Evolutionary conservation across 2,329 filamentous ascomycete genomes (phyloP).

Genomic region (Beauveria medogensis): DNA sequence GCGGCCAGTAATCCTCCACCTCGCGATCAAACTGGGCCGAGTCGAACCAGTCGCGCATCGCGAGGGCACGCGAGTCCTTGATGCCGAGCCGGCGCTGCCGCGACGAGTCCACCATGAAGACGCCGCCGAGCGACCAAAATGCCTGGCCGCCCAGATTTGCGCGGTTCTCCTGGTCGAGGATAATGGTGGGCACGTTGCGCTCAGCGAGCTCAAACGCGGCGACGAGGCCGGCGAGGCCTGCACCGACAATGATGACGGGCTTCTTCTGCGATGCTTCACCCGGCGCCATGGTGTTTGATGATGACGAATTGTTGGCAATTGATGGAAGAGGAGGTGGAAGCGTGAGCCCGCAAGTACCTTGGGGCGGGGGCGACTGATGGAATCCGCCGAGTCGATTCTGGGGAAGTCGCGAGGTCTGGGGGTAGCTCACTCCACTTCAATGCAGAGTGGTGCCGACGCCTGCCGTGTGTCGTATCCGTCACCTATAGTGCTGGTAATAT

Average conservation of each 20-base stretch:
- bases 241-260: conserved; percentile 49
- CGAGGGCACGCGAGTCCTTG: conserved; percentile 47
- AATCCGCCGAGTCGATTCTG: not conserved
- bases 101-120: conserved; percentile 51
- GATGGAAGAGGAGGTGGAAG: not conserved
- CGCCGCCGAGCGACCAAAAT: conserved; percentile 55
- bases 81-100: conserved; percentile 51
- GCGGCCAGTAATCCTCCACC: conserved; percentile 48
- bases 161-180: conserved; percentile 52
- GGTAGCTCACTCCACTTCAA: conserved; percentile 1
- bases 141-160: conserved; percentile 52
- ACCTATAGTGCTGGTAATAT: not conserved
- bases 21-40: conserved; percentile 51
- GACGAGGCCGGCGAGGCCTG: conserved; percentile 51
- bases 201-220: conserved; percentile 48
- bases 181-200: conserved; percentile 39
- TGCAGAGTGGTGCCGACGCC: not conserved
- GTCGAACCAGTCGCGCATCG: conserved; percentile 51
- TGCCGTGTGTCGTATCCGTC: not conserved
- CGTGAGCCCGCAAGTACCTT: not conserved
- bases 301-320: not conserved
- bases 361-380: not conserved
- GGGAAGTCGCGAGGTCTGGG: not conserved
- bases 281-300: conserved; percentile 1
- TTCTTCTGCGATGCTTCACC: conserved; percentile 12